Evolutionary conservation across 2,329 filamentous ascomycete species (phyloP).

Genomic region (Colletotrichum siamense): DNA sequence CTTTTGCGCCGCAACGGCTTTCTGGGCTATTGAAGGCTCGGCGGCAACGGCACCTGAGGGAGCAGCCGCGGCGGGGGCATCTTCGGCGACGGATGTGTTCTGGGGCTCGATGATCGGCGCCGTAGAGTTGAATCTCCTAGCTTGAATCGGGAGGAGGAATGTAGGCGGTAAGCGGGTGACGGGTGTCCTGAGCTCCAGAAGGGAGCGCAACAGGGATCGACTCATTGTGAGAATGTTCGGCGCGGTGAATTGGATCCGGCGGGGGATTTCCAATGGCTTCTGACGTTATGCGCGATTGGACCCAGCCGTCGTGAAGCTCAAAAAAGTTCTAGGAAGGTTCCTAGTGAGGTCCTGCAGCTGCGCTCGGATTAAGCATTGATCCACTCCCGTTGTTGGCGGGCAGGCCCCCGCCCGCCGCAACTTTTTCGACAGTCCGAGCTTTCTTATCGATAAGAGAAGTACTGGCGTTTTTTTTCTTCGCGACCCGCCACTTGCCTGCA

Average conservation of each 20-base stretch:
- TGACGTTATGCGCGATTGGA: neutral
- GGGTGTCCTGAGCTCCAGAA: conserved; percentile 63
- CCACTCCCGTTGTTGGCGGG: neutral
- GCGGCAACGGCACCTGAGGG: neutral
- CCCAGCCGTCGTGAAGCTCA: neutral
- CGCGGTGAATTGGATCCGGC: neutral
- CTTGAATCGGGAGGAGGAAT: conserved; percentile 29
- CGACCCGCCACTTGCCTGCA: conserved; percentile 15
- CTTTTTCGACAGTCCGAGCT: neutral
- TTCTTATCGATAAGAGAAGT: conserved; percentile 8
- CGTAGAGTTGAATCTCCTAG: conserved; percentile 53
- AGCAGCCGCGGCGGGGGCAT: conserved; percentile 21
- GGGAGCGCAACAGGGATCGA: conserved; percentile 67
- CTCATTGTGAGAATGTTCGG: conserved; percentile 48
- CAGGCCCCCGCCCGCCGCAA: neutral
- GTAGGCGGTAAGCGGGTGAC: conserved; percentile 40
- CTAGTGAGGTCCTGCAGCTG: neutral
- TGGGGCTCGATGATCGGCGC: conserved; percentile 51
- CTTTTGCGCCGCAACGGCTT: neutral
- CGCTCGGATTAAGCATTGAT: neutral
- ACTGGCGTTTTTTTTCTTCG: conserved; percentile 10
- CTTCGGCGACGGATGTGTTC: neutral
- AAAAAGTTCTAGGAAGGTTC: conserved; percentile 17
- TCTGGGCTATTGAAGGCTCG: neutral
- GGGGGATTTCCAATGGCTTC: neutral